Evolutionary conservation across 805 yeast species (phyloP).

Genomic region (Schwanniomyces polymorphus): DNA sequence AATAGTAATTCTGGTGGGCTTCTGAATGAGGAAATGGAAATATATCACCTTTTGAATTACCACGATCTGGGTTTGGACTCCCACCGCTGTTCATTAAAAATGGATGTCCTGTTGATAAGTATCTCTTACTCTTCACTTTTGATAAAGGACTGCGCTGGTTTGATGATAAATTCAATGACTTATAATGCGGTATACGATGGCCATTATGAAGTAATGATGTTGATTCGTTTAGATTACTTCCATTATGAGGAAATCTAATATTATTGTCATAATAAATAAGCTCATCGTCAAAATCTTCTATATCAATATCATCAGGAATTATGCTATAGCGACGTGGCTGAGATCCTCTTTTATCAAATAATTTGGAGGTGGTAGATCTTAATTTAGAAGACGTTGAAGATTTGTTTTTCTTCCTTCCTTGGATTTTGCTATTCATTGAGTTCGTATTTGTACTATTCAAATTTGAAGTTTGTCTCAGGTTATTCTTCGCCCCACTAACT

Average conservation of each 20-base stretch:
- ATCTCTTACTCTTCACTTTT: conserved; percentile 30
- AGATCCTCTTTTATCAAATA: conserved; percentile 72
- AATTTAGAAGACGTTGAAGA: conserved; percentile 44
- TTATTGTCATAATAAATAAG: conserved; percentile 45
- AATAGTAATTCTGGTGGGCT: conserved; percentile 26
- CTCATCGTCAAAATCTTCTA: conserved; percentile 57
- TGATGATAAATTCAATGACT: conserved; percentile 38
- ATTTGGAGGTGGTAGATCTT: conserved; percentile 68
- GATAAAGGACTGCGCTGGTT: conserved; percentile 15
- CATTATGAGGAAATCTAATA: conserved; percentile 36
- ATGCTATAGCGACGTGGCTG: conserved; percentile 74
- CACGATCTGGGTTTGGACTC: conserved; percentile 2
- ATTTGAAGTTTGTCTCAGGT: background rate
- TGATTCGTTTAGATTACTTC: conserved; percentile 25
- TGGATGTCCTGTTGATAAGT: conserved; percentile 37
- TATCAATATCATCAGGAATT: conserved; percentile 60
- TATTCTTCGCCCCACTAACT: background rate
- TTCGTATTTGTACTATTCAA: conserved; percentile 5
- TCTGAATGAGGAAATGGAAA: conserved; percentile 38
- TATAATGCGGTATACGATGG: conserved; percentile 37
- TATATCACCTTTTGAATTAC: conserved; percentile 18
- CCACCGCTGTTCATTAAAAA: conserved; percentile 9
- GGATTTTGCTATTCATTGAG: conserved; percentile 17
- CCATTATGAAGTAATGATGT: conserved; percentile 28
- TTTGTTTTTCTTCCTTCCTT: conserved; percentile 24